Evolutionary conservation across 345 rosid species (phyloP).

Genomic region (Citrus sp.): DNA sequence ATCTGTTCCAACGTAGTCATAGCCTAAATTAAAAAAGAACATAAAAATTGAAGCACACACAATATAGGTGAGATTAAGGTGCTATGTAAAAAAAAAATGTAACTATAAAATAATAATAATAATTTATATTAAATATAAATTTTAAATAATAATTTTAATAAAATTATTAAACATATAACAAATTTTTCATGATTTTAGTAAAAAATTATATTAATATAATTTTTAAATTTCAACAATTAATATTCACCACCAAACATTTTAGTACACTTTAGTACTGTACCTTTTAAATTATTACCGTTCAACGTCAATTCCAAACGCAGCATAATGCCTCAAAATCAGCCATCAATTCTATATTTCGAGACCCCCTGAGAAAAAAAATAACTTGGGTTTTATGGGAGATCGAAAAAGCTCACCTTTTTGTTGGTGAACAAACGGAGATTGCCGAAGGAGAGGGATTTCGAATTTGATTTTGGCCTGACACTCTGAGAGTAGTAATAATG

Average conservation of each 20-base stretch:
- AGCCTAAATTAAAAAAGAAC: neutral
- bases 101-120: no score
- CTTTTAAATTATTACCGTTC: no score
- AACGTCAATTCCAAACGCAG: no score
- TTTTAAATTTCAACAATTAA: no score
- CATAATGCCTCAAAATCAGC: neutral
- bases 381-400: neutral
- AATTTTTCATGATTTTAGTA: accelerated
- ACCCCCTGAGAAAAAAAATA: neutral
- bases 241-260: accelerated
- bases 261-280: accelerated
- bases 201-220: no score
- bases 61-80: no score
- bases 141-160: no score
- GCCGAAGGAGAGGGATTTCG: neutral
- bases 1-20: no score
- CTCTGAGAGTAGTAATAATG: neutral
- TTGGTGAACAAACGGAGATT: neutral
- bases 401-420: neutral
- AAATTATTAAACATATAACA: no score
- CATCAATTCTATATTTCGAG: neutral
- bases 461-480: neutral
- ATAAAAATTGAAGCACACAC: neutral
- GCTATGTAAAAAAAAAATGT: accelerated
- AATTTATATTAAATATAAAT: no score